These are phyloP conservation scores for Hibiscus tridactylites DNA, from an alignment of 345 rosid species.

Conservation along the genomic window DNA sequence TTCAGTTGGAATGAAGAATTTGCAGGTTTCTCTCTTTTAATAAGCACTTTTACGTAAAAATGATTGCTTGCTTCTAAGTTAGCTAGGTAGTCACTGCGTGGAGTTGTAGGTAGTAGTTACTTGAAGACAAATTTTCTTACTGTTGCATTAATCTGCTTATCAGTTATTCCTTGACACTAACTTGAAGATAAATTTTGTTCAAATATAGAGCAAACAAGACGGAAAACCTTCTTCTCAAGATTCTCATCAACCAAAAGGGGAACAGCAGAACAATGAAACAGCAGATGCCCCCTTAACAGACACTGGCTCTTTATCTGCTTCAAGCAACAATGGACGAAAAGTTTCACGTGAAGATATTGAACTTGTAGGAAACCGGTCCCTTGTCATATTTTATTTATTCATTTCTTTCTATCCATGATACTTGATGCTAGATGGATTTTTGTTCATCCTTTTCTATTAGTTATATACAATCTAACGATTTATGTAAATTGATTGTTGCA, in stretches of 20 bases:
- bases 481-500: constrained; percentile 23
- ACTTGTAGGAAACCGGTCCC: constrained; percentile 41
- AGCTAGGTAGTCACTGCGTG: background rate
- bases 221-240: constrained; percentile 52
- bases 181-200: constrained; percentile 12
- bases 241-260: constrained; percentile 69
- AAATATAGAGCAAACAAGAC: constrained; percentile 55
- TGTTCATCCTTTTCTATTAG: background rate
- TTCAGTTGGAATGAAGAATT: constrained; percentile 60
- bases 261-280: constrained; percentile 51
- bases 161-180: constrained; percentile 8
- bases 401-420: background rate
- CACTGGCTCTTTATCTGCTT: constrained; percentile 77
- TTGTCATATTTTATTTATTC: background rate
- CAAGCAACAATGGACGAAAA: constrained; percentile 76
- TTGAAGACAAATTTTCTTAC: background rate
- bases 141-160: background rate
- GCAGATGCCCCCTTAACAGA: constrained; percentile 67
- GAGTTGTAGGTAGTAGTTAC: background rate
- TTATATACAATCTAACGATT: background rate
- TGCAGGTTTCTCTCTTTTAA: constrained; percentile 28
- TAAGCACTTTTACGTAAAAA: background rate
- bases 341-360: constrained; percentile 95
- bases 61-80: background rate
- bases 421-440: background rate